These are phyloP conservation scores for Colletotrichum agaves DNA, from an alignment of 2,329 filamentous ascomycete genomes.

Conservation along the genomic window DNA sequence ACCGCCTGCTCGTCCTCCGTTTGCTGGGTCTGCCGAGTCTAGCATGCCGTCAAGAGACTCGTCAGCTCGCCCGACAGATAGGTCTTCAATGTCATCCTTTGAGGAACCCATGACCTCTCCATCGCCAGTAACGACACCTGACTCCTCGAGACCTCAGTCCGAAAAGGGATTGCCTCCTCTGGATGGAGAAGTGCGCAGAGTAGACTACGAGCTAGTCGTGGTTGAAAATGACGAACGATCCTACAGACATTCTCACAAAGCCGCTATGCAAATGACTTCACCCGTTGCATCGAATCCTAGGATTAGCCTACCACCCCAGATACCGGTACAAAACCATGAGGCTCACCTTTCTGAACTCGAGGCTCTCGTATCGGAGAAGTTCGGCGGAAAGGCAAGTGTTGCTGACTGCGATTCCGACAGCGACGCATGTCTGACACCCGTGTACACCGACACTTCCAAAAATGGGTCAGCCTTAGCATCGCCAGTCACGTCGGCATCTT, in stretches of 20 bases:
- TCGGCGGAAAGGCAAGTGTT: slow-evolving; percentile 27
- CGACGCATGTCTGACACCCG: slow-evolving; percentile 28
- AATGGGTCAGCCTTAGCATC: slow-evolving; percentile 11
- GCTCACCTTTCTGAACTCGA: slow-evolving; percentile 31
- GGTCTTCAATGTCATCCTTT: slow-evolving; percentile 45
- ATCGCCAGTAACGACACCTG: slow-evolving; percentile 51
- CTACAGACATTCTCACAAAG: slow-evolving; percentile 31
- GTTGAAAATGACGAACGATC: slow-evolving; percentile 34
- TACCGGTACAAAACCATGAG: slow-evolving; percentile 24
- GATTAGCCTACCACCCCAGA: slow-evolving; percentile 32
- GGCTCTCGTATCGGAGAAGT: slow-evolving; percentile 31
- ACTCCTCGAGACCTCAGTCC: slow-evolving; percentile 54
- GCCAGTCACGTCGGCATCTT: slow-evolving; percentile 17
- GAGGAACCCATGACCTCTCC: slow-evolving; percentile 49
- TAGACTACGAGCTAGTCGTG: slow-evolving; percentile 29
- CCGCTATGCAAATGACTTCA: slow-evolving; percentile 9
- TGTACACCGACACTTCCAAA: slow-evolving; percentile 15
- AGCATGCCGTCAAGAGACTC: slow-evolving; percentile 27
- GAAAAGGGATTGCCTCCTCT: slow-evolving; percentile 46
- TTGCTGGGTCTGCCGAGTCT: slow-evolving; percentile 13
- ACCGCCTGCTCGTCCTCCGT: slow-evolving; percentile 15
- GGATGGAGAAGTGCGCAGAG: slow-evolving; percentile 33
- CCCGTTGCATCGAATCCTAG: slow-evolving; percentile 20
- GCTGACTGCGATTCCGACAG: slow-evolving; percentile 33
- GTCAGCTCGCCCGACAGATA: slow-evolving; percentile 29